These are phyloP conservation scores for Bruguiera sexangula DNA, from an alignment of 345 rosid species.

Conservation along the genomic window DNA sequence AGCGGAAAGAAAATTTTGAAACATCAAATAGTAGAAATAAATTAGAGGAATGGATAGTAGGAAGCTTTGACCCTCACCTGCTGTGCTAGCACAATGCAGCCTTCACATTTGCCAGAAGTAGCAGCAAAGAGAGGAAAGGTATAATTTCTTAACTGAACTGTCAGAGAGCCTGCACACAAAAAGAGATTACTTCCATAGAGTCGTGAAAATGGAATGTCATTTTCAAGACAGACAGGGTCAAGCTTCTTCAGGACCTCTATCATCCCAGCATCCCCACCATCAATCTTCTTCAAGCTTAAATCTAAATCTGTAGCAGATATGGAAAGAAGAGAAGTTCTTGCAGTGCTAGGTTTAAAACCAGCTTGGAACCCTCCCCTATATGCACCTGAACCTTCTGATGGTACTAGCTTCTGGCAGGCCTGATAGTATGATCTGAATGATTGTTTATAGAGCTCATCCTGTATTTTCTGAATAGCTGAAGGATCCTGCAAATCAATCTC, in stretches of 20 bases:
- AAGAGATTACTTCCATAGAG: constrained; percentile 76
- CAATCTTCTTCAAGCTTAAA: constrained; percentile 65
- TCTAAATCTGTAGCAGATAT: constrained; percentile 84
- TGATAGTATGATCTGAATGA: constrained; percentile 77
- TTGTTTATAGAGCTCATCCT: constrained; percentile 63
- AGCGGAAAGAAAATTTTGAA: constrained; percentile 4
- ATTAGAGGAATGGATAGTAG: constrained; percentile 4
- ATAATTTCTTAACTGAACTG: constrained; percentile 70
- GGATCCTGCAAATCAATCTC: constrained; percentile 66
- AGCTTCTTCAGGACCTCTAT: constrained; percentile 70
- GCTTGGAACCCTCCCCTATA: constrained; percentile 79
- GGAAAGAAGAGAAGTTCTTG: constrained; percentile 73
- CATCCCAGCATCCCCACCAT: constrained; percentile 91
- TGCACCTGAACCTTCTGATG: constrained; percentile 84
- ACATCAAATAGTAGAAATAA: neutral
- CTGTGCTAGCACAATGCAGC: constrained; percentile 81
- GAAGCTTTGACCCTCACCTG: constrained; percentile 51
- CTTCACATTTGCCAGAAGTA: constrained; percentile 81
- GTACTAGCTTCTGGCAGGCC: constrained; percentile 73
- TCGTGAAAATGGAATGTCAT: constrained; percentile 82
- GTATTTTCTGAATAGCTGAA: constrained; percentile 47
- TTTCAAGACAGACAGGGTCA: constrained; percentile 72
- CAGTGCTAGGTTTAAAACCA: constrained; percentile 76
- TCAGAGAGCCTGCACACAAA: constrained; percentile 57
- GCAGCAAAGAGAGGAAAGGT: constrained; percentile 84